phyloP scores from a whole-genome alignment of 2,329 filamentous ascomycete genomes.

The Beauveria brongniartii region DNA sequence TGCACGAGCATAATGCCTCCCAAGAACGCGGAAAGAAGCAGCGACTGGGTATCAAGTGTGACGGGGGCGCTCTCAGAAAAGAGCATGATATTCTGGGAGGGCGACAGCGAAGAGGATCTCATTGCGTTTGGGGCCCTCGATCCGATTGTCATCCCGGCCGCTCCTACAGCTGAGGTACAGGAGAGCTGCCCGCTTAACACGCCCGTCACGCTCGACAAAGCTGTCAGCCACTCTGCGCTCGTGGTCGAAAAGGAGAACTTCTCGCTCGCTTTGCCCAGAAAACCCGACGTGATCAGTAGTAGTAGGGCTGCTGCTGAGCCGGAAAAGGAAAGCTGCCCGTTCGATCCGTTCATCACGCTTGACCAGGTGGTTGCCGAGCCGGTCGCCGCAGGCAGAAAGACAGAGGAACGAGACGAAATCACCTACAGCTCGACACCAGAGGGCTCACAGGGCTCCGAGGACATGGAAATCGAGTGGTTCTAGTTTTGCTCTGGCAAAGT shows the following conservation, averaged over 20 bases:
- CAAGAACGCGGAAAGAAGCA: background rate
- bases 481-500: background rate
- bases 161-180: too few species aligned
- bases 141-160: too few species aligned
- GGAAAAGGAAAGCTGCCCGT: too few species aligned
- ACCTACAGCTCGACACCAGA: background rate
- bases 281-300: too few species aligned
- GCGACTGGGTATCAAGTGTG: background rate
- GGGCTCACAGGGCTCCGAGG: background rate
- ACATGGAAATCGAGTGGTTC: constrained; percentile 3
- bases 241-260: too few species aligned
- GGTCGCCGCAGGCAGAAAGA: background rate
- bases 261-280: too few species aligned
- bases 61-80: background rate
- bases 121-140: constrained; percentile 1
- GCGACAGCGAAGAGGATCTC: constrained; percentile 1
- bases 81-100: background rate
- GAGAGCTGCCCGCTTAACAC: too few species aligned
- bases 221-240: too few species aligned
- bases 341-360: too few species aligned
- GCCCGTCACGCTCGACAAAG: too few species aligned
- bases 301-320: background rate
- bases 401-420: background rate
- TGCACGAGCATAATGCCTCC: background rate
- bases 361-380: too few species aligned